Evolutionary conservation across 2,329 filamentous ascomycete genomes (phyloP).

Genomic region (Monosporascus sp.): DNA sequence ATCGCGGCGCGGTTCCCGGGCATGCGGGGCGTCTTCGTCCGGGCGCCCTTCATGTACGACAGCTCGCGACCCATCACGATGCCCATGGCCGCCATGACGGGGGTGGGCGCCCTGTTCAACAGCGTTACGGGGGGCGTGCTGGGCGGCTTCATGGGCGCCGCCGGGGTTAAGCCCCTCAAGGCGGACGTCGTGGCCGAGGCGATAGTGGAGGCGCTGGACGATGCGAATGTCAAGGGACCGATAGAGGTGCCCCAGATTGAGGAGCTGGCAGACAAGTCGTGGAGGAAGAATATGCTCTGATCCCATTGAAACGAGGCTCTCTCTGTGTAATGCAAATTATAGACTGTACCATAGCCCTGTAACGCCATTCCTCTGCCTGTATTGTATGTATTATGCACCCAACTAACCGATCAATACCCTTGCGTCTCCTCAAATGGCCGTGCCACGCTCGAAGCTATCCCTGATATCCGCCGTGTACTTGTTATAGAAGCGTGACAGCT

Average conservation of each 20-base stretch:
- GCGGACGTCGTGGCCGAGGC: constrained; percentile 85
- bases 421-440: constrained; percentile 66
- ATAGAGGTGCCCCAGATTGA: constrained; percentile 79
- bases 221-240: constrained; percentile 66
- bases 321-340: constrained; percentile 2
- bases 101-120: constrained; percentile 72
- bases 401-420: neutral
- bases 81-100: constrained; percentile 73
- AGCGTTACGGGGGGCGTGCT: constrained; percentile 69
- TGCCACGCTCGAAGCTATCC: constrained; percentile 95
- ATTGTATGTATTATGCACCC: neutral
- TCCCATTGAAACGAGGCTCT: neutral
- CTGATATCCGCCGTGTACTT: constrained; percentile 97
- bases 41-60: constrained; percentile 88
- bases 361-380: neutral
- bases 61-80: constrained; percentile 74
- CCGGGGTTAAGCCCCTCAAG: constrained; percentile 79
- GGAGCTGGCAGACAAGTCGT: constrained; percentile 70
- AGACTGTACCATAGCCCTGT: neutral
- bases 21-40: constrained; percentile 75
- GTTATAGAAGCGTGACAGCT: constrained; percentile 92
- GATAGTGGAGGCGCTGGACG: constrained; percentile 77
- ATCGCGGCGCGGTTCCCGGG: constrained; percentile 67
- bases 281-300: constrained; percentile 88
- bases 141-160: constrained; percentile 71